Evolutionary conservation across 805 yeast genomes (phyloP).

Genomic region (Wickerhamomyces rabaulensis): DNA sequence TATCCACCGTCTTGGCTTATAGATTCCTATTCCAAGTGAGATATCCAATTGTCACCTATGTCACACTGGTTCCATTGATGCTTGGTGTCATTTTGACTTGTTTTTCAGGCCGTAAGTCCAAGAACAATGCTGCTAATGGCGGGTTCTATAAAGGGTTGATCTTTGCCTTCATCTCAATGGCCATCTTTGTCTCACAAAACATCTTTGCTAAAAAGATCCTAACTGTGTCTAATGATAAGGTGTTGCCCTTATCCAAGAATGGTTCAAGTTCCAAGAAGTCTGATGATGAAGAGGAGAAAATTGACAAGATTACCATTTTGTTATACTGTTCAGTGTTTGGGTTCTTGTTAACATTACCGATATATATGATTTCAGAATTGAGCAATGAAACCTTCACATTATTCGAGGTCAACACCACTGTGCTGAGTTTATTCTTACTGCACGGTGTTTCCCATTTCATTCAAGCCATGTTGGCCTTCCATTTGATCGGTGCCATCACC

Average conservation of each 20-base stretch:
- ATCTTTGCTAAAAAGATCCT: slow-evolving; percentile 73
- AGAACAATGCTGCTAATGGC: slow-evolving; percentile 7
- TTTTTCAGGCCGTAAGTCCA: slow-evolving; percentile 34
- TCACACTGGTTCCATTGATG: slow-evolving; percentile 74
- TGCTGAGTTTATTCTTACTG: slow-evolving; percentile 38
- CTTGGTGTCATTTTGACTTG: slow-evolving; percentile 83
- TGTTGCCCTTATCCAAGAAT: slow-evolving; percentile 12
- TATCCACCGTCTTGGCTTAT: slow-evolving; percentile 80
- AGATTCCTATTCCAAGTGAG: slow-evolving; percentile 50
- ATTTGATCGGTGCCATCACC: slow-evolving; percentile 63
- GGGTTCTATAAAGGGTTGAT: slow-evolving; percentile 27
- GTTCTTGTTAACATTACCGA: slow-evolving; percentile 57
- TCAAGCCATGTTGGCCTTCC: slow-evolving; percentile 73
- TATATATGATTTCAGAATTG: slow-evolving; percentile 56
- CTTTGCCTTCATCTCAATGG: slow-evolving; percentile 37
- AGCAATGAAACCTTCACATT: slow-evolving; percentile 25
- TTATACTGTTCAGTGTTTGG: slow-evolving; percentile 71
- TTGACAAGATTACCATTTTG: slow-evolving; percentile 68
- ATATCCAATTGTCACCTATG: slow-evolving; percentile 63
- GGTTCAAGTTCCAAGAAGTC: slow-evolving; percentile 5
- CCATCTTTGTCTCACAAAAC: slow-evolving; percentile 71
- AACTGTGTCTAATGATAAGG: slow-evolving; percentile 37
- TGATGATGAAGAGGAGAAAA: slow-evolving; percentile 31
- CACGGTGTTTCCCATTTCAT: slow-evolving; percentile 68
- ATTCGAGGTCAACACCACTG: slow-evolving; percentile 22